Base-by-base conservation (phyloP, 306 rosid species). In the Quercus rubra region DNA sequence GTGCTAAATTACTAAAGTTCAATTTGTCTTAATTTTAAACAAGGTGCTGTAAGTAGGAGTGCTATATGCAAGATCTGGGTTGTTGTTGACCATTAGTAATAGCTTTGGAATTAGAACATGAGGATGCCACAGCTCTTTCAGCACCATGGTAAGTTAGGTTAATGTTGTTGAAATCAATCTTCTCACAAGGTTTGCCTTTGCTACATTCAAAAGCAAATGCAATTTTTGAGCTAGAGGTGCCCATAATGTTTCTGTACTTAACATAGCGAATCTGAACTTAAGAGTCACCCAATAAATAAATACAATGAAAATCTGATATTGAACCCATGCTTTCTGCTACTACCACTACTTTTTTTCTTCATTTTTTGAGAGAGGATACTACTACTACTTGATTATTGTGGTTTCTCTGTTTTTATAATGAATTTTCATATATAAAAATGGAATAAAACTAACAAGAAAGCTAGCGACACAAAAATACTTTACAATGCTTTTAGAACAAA, bases 201-300 rank as follows among this genome's bases (percentile, higher is more conserved):
- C 85, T 83, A 59, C 90, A 81, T 0, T 51, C 12, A 4, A 86
- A 41, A 17, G 1, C 6, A 3, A 83, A 79, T 3, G 79, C 85
- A 0, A n/a, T 52, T 35, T 80, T 28, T 55, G 79, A 41, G 23
- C 38, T 77, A 15, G 85, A 86, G 12, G 49, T 74, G 2, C 89
- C 85, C 43, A 68, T 21, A 13, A 86, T 83, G 59, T 78, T 13
- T 20, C 1, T 56, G 27, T 74, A 83, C 21, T 21, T 74, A 0
- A 83, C 85, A 25, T 75, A 77, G 2, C 2, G 19, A 38, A 86
- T 75, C 31, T 80, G 77, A 7, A 83, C 77, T 25, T 49, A 52
- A 0, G 85, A 83, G 1, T 17, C 2, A 10, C 70, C 70, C 86
- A 77, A 31, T 58, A 61, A 4, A 5, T 14, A 9, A n/a, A 35